phyloP scores from a whole-genome alignment of 2,329 filamentous ascomycete species.

The Colletotrichum zoysiae region DNA sequence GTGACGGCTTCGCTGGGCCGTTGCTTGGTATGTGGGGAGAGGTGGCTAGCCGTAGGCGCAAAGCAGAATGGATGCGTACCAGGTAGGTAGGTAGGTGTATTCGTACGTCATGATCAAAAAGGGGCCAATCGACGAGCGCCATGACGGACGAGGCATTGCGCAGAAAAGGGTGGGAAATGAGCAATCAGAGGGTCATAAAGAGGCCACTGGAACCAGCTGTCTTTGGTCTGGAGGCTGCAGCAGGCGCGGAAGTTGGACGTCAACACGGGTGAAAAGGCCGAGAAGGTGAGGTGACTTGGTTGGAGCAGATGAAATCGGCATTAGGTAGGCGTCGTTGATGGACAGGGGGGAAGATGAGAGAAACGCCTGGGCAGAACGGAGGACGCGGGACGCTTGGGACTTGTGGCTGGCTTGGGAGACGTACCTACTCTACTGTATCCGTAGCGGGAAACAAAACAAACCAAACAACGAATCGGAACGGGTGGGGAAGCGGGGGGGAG shows the following conservation, averaged over 20 bases:
- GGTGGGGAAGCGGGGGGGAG: conserved; percentile 30
- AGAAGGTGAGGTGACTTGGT: not conserved
- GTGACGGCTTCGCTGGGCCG: not conserved
- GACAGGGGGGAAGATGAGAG: not conserved
- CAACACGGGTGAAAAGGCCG: not conserved
- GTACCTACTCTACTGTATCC: too few relatives aligned
- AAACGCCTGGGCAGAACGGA: not conserved
- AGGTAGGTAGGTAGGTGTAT: not conserved
- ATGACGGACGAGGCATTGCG: conserved; percentile 23
- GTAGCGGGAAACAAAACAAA: conserved; percentile 11
- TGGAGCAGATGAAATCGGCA: conserved; percentile 9
- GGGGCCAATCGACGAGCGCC: conserved; percentile 27
- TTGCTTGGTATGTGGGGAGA: too few relatives aligned
- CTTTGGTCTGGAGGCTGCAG: conserved; percentile 7
- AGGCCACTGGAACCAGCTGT: not conserved
- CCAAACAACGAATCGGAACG: conserved; percentile 27
- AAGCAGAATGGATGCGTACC: too few relatives aligned
- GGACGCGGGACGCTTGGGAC: not conserved
- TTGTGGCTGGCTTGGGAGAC: too few relatives aligned
- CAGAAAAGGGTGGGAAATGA: conserved; percentile 1
- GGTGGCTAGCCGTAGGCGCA: too few relatives aligned
- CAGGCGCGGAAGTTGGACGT: not conserved
- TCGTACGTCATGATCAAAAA: conserved; percentile 35
- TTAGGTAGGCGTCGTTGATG: not conserved
- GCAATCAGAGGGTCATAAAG: conserved; percentile 4